phyloP scores from a whole-genome alignment of 176 grass and related monocot species.

The Rhynchospora pubera region DNA sequence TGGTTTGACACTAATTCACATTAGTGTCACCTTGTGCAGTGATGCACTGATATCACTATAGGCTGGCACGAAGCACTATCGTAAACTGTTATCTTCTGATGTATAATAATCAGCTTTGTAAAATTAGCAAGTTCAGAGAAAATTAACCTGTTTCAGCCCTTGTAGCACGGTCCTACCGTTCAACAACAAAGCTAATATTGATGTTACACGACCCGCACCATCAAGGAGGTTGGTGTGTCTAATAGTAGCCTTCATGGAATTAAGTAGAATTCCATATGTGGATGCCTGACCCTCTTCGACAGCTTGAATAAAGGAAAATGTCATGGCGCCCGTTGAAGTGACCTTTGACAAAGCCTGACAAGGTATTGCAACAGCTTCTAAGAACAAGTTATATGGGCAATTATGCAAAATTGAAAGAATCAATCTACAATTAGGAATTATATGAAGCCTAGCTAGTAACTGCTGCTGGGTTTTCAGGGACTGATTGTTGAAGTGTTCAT shows the following conservation, averaged over 20 bases:
- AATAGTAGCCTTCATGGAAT: constrained; percentile 77
- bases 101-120: neutral
- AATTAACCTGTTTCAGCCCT: constrained; percentile 72
- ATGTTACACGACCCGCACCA: constrained; percentile 48
- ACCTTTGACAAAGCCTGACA: constrained; percentile 79
- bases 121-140: neutral
- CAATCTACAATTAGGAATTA: neutral
- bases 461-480: neutral
- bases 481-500: neutral
- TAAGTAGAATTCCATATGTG: constrained; percentile 89
- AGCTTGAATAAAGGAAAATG: constrained; percentile 98
- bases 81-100: neutral
- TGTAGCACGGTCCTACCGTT: constrained; percentile 46
- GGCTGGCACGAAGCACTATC: neutral
- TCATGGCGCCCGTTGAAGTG: constrained; percentile 97
- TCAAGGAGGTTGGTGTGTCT: constrained; percentile 41
- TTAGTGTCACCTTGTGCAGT: neutral
- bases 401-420: neutral
- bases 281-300: constrained; percentile 61
- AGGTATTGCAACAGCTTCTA: neutral
- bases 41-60: neutral
- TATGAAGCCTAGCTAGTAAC: neutral
- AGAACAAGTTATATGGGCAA: neutral
- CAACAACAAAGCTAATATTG: constrained; percentile 71
- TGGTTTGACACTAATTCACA: neutral